A percentile compares a stretch with the other conserved stretches of the same genome.
Evolutionary conservation across 2,329 filamentous ascomycete species (phyloP).

Genomic region (Exophiala oligosperma): DNA sequence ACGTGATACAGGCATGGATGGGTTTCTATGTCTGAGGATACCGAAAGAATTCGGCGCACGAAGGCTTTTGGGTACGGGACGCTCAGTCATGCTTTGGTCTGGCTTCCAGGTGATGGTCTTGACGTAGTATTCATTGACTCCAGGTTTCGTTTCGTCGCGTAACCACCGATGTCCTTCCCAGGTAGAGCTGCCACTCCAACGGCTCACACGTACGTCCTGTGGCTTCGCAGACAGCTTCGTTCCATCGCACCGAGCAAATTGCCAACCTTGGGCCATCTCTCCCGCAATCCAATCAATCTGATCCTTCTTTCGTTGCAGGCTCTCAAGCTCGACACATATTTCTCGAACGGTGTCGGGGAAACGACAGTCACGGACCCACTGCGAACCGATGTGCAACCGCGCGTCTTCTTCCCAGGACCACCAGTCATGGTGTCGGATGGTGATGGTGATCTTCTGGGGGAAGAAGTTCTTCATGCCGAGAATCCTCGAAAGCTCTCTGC

Average conservation of each 20-base stretch:
- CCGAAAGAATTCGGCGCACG: not conserved
- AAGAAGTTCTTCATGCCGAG: conserved; percentile 34
- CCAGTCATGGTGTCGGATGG: conserved; percentile 53
- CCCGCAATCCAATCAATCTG: conserved; percentile 49
- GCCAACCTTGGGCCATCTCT: conserved; percentile 38
- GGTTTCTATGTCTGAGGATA: not conserved
- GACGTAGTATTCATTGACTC: conserved; percentile 48
- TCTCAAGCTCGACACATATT: conserved; percentile 51
- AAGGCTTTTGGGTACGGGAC: not conserved
- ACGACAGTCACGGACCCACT: conserved; percentile 38
- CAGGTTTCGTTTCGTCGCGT: conserved; percentile 44
- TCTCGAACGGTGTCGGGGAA: conserved; percentile 40
- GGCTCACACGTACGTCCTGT: conserved; percentile 33
- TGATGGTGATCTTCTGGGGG: conserved; percentile 44
- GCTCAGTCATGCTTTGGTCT: conserved; percentile 31
- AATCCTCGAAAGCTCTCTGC: conserved; percentile 29
- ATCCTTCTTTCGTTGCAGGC: conserved; percentile 45
- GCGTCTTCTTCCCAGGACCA: conserved; percentile 46
- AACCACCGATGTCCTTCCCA: conserved; percentile 42
- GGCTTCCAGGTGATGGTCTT: conserved; percentile 44
- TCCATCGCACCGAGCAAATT: conserved; percentile 38
- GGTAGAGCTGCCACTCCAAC: conserved; percentile 50
- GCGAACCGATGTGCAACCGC: conserved; percentile 37
- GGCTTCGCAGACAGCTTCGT: conserved; percentile 34
- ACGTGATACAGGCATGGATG: not conserved